Conservation (phyloP, 1,284 basidiomycete genomes). For the Irpex lacteus region DNA sequence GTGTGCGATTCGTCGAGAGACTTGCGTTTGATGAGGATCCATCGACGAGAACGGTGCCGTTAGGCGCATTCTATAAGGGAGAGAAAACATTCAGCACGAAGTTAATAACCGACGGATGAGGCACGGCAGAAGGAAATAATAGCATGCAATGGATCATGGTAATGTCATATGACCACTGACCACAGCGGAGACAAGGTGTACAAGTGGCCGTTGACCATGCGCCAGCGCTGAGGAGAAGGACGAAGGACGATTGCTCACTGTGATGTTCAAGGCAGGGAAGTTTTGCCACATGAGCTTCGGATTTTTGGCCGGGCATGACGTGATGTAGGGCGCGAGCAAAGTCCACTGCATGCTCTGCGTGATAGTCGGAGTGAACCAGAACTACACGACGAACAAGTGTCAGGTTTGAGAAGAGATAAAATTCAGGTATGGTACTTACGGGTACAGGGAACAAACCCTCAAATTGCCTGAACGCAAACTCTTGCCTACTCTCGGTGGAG, state of each 20-base stretch:
- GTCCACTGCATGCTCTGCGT: constrained; percentile 67
- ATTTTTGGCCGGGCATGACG: constrained; percentile 56
- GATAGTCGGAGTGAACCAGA: constrained; percentile 48
- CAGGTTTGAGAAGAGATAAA: background rate
- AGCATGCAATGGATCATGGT: no score
- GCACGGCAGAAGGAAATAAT: no score
- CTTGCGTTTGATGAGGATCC: constrained; percentile 33
- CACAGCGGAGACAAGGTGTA: background rate
- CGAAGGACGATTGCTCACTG: constrained; percentile 23
- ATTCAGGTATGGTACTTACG: constrained; percentile 26
- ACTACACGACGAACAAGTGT: constrained; percentile 12
- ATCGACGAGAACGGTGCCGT: constrained; percentile 23
- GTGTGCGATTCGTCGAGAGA: constrained; percentile 48
- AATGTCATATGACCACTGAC: background rate
- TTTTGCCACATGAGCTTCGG: constrained; percentile 54
- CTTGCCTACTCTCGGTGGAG: constrained; percentile 64
- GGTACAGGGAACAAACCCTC: constrained; percentile 65
- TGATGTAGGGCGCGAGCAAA: constrained; percentile 55
- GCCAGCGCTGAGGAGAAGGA: background rate
- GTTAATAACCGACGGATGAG: no score
- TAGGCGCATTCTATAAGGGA: constrained; percentile 26
- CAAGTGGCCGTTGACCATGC: no score
- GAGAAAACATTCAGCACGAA: no score
- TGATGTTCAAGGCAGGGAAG: constrained; percentile 51
- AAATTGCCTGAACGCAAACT: constrained; percentile 67